phyloP scores from a whole-genome alignment of 805 yeast genomes.

The Candida succiphila region DNA sequence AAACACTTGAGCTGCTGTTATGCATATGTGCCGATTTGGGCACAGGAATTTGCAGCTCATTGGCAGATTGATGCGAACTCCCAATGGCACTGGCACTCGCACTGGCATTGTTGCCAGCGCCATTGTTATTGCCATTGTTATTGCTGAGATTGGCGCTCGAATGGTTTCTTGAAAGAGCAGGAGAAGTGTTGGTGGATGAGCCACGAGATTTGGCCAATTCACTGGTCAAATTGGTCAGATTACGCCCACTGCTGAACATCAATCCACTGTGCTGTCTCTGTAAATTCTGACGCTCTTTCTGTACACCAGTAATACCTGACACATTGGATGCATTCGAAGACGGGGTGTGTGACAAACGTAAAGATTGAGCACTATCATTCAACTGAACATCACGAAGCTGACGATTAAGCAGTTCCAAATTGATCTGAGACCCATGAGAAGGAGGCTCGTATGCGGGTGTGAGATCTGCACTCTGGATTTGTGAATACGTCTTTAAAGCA shows the following conservation, averaged over 20 bases:
- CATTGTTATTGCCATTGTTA: background rate
- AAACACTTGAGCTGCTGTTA: background rate
- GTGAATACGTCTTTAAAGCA: slow-evolving; percentile 62
- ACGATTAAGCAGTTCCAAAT: slow-evolving; percentile 21
- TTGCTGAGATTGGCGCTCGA: slow-evolving; percentile 21
- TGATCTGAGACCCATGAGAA: slow-evolving; percentile 27
- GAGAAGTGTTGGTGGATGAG: slow-evolving; percentile 28
- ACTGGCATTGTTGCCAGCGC: background rate
- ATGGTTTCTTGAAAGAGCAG: slow-evolving; percentile 26
- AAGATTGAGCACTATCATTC: slow-evolving; percentile 2
- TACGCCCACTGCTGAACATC: background rate
- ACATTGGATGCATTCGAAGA: slow-evolving; percentile 5
- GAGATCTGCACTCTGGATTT: slow-evolving; percentile 31
- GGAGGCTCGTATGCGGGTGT: slow-evolving; percentile 69
- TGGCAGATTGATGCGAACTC: background rate
- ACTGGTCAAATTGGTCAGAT: slow-evolving; percentile 8
- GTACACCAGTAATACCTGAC: slow-evolving; percentile 7
- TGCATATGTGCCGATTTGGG: background rate
- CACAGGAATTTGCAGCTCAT: background rate
- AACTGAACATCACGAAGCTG: slow-evolving; percentile 16
- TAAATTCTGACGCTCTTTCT: background rate
- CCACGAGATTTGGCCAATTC: slow-evolving; percentile 22
- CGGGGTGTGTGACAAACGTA: background rate
- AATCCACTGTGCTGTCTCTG: background rate
- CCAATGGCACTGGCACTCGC: background rate